phyloP scores from a whole-genome alignment of 306 rosid species.

The Fragaria ananassa region DNA sequence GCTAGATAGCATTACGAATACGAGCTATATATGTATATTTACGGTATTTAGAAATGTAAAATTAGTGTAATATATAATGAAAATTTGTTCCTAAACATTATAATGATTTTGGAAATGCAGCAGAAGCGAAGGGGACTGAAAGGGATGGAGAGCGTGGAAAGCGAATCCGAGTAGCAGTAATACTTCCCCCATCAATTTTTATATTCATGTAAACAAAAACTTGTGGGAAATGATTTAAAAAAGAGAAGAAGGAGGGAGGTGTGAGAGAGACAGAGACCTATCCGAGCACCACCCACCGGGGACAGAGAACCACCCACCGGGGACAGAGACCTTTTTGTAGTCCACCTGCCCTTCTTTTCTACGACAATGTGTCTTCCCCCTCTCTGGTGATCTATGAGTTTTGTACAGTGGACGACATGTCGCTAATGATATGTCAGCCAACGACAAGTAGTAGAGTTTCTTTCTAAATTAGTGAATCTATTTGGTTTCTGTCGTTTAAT shows the following conservation, averaged over 20 bases:
- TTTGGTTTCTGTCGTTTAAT: background rate
- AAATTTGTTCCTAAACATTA: background rate
- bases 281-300: background rate
- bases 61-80: background rate
- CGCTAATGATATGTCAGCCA: background rate
- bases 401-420: slow-evolving; percentile 10
- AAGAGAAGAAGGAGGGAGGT: too few relatives aligned
- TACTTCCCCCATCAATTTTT: background rate
- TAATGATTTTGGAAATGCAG: slow-evolving; percentile 40
- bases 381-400: background rate
- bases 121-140: slow-evolving; percentile 67
- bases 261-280: background rate
- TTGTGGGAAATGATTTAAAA: background rate
- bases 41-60: background rate
- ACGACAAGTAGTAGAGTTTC: background rate
- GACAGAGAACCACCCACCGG: too few relatives aligned
- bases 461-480: background rate
- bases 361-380: background rate
- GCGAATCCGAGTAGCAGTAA: slow-evolving; percentile 34
- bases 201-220: background rate
- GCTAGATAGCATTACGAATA: background rate
- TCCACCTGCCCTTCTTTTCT: slow-evolving; percentile 7
- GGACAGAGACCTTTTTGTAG: background rate
- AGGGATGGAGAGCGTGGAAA: slow-evolving; percentile 56
- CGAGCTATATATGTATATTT: background rate